Evolutionary conservation across 331 rosid species (phyloP).

Genomic region (Quercus tomentella): DNA sequence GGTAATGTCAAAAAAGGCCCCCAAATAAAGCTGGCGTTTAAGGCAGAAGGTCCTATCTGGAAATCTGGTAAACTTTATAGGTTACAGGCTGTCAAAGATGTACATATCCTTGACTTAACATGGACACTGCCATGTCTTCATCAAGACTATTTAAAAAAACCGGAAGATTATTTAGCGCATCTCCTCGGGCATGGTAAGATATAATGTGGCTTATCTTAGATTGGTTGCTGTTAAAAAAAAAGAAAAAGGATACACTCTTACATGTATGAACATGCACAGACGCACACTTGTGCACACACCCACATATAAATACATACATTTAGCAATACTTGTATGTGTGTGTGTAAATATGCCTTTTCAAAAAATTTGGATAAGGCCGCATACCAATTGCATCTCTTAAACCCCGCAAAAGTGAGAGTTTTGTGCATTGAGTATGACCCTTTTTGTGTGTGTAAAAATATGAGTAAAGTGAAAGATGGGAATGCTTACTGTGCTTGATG

Average conservation of each 20-base stretch:
- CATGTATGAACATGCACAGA: background rate
- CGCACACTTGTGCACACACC: too few relatives aligned
- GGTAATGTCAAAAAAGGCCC: constrained; percentile 63
- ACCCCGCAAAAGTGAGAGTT: background rate
- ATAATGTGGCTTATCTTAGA: constrained; percentile 13
- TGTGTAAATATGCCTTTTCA: too few relatives aligned
- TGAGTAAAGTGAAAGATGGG: background rate
- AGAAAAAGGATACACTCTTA: background rate
- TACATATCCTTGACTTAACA: constrained; percentile 70
- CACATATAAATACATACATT: background rate
- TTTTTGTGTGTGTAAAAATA: background rate
- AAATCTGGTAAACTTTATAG: constrained; percentile 71
- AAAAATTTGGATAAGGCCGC: too few relatives aligned
- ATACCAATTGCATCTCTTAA: too few relatives aligned
- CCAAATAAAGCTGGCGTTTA: constrained; percentile 50
- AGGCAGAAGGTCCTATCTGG: constrained; percentile 77
- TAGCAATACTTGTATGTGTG: too few relatives aligned
- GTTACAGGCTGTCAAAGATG: constrained; percentile 91
- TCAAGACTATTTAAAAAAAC: constrained; percentile 74
- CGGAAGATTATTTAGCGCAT: constrained; percentile 92
- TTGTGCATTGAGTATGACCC: too few relatives aligned
- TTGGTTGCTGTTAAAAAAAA: background rate
- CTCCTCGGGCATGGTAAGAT: constrained; percentile 92
- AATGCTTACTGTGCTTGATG: background rate
- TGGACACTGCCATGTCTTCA: constrained; percentile 88